phyloP scores from a whole-genome alignment of 257 asterid species.

The Solanum piurae region DNA sequence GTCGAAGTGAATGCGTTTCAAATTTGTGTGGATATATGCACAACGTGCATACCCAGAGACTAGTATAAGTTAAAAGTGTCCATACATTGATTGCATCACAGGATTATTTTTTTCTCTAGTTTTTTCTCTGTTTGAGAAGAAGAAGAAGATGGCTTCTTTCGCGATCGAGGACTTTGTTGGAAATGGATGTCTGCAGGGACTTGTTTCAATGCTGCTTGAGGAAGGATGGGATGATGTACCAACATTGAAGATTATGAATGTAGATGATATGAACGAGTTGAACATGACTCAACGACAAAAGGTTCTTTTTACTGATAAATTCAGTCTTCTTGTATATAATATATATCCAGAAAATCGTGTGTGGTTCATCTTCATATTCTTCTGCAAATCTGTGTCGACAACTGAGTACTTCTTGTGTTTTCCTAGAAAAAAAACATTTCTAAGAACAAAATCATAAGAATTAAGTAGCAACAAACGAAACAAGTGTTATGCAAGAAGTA shows the following conservation, averaged over 20 bases:
- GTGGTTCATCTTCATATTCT: background rate
- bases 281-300: constrained; percentile 61
- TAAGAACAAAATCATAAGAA: background rate
- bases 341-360: background rate
- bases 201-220: constrained; percentile 51
- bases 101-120: background rate
- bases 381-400: background rate
- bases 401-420: background rate
- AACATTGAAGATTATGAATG: constrained; percentile 65
- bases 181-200: constrained; percentile 47
- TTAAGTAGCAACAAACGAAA: background rate
- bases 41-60: too few species aligned
- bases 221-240: constrained; percentile 96
- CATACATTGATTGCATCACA: background rate
- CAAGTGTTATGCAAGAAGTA: background rate
- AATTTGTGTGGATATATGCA: background rate
- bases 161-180: constrained; percentile 68
- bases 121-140: background rate
- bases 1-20: background rate
- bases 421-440: background rate
- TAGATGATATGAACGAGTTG: constrained; percentile 55
- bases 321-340: background rate
- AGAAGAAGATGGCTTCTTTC: constrained; percentile 59
- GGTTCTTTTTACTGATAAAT: constrained; percentile 24
- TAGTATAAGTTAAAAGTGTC: background rate